These are phyloP conservation scores for Actinidia arguta DNA, from an alignment of 179 eudicot species.

Conservation along the genomic window DNA sequence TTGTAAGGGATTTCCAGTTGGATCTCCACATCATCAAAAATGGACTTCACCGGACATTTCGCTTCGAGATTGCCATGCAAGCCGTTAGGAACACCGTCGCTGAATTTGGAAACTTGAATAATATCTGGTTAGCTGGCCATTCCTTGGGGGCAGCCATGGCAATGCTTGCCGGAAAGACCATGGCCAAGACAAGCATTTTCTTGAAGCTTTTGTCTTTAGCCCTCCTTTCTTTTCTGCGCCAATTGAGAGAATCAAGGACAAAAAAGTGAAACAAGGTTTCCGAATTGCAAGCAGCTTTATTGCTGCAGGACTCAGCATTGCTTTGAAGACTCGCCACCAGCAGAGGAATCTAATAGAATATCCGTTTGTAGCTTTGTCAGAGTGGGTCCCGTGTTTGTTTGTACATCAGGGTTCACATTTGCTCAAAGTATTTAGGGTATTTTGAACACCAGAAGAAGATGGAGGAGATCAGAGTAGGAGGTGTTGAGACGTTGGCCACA, in stretches of 20 bases:
- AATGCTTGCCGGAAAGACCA: slow-evolving; percentile 80
- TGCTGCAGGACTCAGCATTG: slow-evolving; percentile 87
- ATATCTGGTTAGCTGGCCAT: slow-evolving; percentile 88
- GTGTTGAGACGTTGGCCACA: slow-evolving; percentile 73
- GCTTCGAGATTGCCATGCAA: slow-evolving; percentile 72
- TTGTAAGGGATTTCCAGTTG: slow-evolving; percentile 74
- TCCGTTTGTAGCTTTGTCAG: slow-evolving; percentile 55
- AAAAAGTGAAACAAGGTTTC: slow-evolving; percentile 84
- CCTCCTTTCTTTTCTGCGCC: slow-evolving; percentile 91
- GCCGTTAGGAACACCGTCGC: slow-evolving; percentile 77
- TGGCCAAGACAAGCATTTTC: slow-evolving; percentile 65
- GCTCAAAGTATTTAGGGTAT: slow-evolving; percentile 89
- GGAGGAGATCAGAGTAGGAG: slow-evolving; percentile 80
- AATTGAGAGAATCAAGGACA: slow-evolving; percentile 74
- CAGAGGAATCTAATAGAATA: slow-evolving; percentile 37
- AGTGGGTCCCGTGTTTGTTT: slow-evolving; percentile 74
- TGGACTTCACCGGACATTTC: slow-evolving; percentile 79
- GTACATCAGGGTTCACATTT: slow-evolving; percentile 70
- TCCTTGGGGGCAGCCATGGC: slow-evolving; percentile 95
- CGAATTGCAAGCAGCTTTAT: slow-evolving; percentile 84
- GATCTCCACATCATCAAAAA: slow-evolving; percentile 75
- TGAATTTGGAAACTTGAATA: slow-evolving; percentile 52
- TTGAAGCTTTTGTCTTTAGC: slow-evolving; percentile 80
- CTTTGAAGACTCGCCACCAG: slow-evolving; percentile 51
- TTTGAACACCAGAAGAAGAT: slow-evolving; percentile 81